Base-by-base conservation (phyloP, 495 filamentous ascomycete genomes). In the Penicillium fimorum region DNA sequence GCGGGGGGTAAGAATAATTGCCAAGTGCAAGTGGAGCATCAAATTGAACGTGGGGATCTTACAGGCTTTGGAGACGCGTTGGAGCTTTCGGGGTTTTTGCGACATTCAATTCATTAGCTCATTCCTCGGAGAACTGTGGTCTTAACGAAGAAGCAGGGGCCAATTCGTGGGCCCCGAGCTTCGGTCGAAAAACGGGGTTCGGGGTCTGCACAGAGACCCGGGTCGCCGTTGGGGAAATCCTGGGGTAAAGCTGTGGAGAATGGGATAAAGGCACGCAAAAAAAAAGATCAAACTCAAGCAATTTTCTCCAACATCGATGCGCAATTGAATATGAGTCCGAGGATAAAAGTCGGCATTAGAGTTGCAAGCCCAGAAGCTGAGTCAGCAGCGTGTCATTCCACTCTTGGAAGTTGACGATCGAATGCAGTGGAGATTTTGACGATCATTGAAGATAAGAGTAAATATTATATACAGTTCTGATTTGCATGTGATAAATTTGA, bases 51-150 rank as follows among this genome's bases (percentile, higher is more conserved):
- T 12, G 55, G 45, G 25, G 49, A 20, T 55, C 64, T 57, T 61
- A 69, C 66, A 69, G 55, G 66, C 66, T 56, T 65, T 69, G 42
- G 66, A 69, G 57, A 69, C 62, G 46, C 66, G 66, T 54, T 69
- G 66, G 17, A 69, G 62, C 58, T 69, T 69, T 57, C 66, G 64
- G 42, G 66, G 66, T 67, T 67, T 65, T 55, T 65, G 59, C 61
- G 66, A 67, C 66, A 69, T 69, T 61, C 62, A 59, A 68, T 42
- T 44, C 45, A 51, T 47, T 37, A 37, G 37, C 27, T 60, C 54
- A 56, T 56, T 33, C 54, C 60, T 42, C 25, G 11, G 35, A 25
- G 40, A 25, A 15, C 13, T 11, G 41, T 43, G 32, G 42, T 25
- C n/a, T 37, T 25, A 12, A 51, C 38, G 18, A 40, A 40, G 42